These are phyloP conservation scores for Mortierella sp. DNA, from an alignment of 371 early-diverging fungal species.

Conservation along the genomic window DNA sequence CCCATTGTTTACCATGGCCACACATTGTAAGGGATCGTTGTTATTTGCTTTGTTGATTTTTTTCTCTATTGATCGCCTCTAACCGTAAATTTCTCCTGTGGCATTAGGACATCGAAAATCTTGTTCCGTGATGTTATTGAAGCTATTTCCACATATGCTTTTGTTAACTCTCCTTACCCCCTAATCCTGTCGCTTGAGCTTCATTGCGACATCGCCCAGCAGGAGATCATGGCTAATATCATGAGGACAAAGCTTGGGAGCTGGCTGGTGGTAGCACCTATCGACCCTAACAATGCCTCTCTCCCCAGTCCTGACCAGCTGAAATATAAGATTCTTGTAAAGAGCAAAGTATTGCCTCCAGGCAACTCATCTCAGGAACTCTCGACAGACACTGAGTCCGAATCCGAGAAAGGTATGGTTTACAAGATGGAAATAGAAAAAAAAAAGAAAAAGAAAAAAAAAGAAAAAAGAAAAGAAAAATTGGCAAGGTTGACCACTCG, in stretches of 20 bases:
- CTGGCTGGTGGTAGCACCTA: conserved; percentile 64
- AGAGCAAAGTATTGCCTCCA: conserved; percentile 63
- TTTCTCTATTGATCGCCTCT: neutral
- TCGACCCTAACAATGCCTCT: conserved; percentile 25
- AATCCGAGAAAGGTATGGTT: conserved; percentile 45
- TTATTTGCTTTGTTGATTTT: too few species aligned
- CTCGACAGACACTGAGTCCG: conserved; percentile 46
- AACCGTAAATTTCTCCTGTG: conserved; percentile 15
- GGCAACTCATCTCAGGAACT: conserved; percentile 22
- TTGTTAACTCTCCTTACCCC: conserved; percentile 82
- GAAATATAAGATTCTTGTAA: conserved; percentile 75
- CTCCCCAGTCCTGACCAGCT: conserved; percentile 80
- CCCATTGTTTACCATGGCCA: conserved; percentile 87
- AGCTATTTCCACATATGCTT: conserved; percentile 84
- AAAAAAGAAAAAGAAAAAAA: too few species aligned
- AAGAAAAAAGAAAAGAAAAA: neutral
- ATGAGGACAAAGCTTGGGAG: conserved; percentile 73
- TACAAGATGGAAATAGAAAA: neutral
- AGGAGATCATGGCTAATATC: conserved; percentile 77
- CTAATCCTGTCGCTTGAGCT: conserved; percentile 86
- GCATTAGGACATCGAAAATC: conserved; percentile 70
- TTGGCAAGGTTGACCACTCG: too few species aligned
- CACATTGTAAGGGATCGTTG: conserved; percentile 68
- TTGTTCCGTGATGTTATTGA: conserved; percentile 82
- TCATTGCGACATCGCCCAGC: conserved; percentile 79